Conservation (phyloP, 345 rosid species). For the Brassica napus region DNA sequence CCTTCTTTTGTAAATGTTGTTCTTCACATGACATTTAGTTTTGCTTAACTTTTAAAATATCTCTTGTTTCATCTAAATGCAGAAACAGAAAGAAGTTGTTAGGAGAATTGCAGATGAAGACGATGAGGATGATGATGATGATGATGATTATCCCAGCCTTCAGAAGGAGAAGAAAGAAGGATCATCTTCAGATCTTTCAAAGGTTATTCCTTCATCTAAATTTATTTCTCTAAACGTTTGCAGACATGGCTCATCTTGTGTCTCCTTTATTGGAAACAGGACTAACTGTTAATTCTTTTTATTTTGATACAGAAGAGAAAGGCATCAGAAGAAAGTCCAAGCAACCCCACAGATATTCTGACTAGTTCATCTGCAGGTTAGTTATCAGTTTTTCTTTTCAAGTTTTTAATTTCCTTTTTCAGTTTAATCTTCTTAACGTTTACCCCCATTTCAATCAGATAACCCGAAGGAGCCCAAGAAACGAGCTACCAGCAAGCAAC, state of each 20-base stretch:
- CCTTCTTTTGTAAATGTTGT: not conserved
- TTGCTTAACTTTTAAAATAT: slow-evolving; percentile 14
- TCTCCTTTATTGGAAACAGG: not conserved
- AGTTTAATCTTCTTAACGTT: not conserved
- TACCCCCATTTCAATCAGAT: slow-evolving; percentile 28
- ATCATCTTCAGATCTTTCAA: slow-evolving; percentile 35
- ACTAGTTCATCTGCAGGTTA: slow-evolving; percentile 48
- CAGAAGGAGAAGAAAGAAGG: slow-evolving; percentile 33
- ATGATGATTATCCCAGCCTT: slow-evolving; percentile 36
- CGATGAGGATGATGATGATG: slow-evolving; percentile 40
- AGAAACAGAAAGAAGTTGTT: slow-evolving; percentile 52
- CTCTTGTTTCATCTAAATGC: slow-evolving; percentile 22
- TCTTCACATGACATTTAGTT: not conserved
- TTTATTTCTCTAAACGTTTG: not conserved
- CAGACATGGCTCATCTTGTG: not conserved
- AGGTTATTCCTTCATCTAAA: slow-evolving; percentile 28
- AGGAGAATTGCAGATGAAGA: slow-evolving; percentile 65
- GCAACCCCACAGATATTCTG: slow-evolving; percentile 53
- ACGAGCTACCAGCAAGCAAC: slow-evolving; percentile 38
- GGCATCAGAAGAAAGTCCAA: slow-evolving; percentile 45
- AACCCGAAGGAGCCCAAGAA: slow-evolving; percentile 29
- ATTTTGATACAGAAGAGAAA: slow-evolving; percentile 55
- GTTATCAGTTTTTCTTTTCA: slow-evolving; percentile 8
- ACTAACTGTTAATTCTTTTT: slow-evolving; percentile 6
- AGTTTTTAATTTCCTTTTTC: not conserved